These are phyloP conservation scores for Solanum habrochaites DNA, from an alignment of 257 asterid genomes.

Conservation along the genomic window DNA sequence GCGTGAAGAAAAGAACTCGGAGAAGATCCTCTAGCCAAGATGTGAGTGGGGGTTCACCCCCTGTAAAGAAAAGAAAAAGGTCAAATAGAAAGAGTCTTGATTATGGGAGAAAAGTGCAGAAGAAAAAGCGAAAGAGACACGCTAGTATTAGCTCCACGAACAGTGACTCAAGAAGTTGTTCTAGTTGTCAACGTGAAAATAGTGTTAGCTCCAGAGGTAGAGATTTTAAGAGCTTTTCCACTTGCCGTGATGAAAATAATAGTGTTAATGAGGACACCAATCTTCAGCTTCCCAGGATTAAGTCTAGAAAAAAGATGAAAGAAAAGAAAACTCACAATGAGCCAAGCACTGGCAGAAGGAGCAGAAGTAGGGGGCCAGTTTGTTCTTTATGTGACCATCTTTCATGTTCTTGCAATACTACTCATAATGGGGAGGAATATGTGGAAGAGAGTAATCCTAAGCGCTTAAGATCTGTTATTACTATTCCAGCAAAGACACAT, in stretches of 20 bases:
- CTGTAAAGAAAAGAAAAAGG: slow-evolving; percentile 43
- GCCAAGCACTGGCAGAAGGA: slow-evolving; percentile 8
- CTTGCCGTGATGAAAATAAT: slow-evolving; percentile 3
- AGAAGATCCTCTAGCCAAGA: slow-evolving; percentile 27
- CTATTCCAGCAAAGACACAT: slow-evolving; percentile 20
- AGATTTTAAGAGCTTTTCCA: slow-evolving; percentile 50
- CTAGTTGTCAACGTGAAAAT: slow-evolving; percentile 16
- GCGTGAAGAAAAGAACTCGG: slow-evolving; percentile 15
- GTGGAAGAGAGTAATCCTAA: slow-evolving; percentile 24
- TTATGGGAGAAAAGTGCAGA: slow-evolving; percentile 36
- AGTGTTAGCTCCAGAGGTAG: slow-evolving; percentile 36
- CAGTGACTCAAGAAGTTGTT: slow-evolving; percentile 51
- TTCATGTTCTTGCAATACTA: slow-evolving; percentile 4
- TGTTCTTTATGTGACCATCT: slow-evolving; percentile 15
- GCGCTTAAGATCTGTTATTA: slow-evolving; percentile 71
- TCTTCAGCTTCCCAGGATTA: slow-evolving; percentile 9
- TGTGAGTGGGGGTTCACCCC: slow-evolving; percentile 13
- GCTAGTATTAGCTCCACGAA: slow-evolving; percentile 31
- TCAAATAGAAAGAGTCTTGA: slow-evolving; percentile 28
- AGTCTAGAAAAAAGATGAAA: slow-evolving; percentile 11
- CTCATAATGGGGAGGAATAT: slow-evolving; percentile 19
- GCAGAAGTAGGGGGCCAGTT: slow-evolving; percentile 27
- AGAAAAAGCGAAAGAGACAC: slow-evolving; percentile 35
- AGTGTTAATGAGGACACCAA: slow-evolving; percentile 19
- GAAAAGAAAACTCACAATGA: background rate